These are phyloP conservation scores for Phlebopus sp. DNA, from an alignment of 1,284 basidiomycete genomes.

Conservation along the genomic window DNA sequence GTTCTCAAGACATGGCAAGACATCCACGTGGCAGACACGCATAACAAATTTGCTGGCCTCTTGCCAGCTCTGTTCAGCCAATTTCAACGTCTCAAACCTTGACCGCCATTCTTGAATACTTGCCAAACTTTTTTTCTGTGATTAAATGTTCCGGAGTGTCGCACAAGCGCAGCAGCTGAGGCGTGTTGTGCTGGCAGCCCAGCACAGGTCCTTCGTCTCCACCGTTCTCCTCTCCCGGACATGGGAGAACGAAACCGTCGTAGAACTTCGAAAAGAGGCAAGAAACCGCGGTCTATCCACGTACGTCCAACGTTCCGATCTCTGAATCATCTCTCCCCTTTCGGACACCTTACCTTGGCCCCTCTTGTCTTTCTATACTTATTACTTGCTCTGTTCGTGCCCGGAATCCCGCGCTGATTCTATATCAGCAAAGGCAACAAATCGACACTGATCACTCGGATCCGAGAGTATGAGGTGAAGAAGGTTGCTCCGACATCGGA, in stretches of 20 bases:
- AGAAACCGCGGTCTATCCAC: conserved; percentile 61
- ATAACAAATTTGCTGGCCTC: background rate
- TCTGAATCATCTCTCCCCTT: conserved; percentile 5
- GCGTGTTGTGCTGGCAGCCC: conserved; percentile 12
- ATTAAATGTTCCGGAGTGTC: conserved; percentile 37
- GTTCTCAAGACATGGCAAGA: background rate
- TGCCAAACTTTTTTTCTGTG: background rate
- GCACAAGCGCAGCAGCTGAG: conserved; percentile 24
- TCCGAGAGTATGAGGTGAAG: conserved; percentile 48
- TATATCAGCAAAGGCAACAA: conserved; percentile 56
- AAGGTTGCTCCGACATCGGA: conserved; percentile 11
- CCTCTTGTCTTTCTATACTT: background rate
- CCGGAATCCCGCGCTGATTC: conserved; percentile 7
- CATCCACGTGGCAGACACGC: conserved; percentile 8
- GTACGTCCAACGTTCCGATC: conserved; percentile 39
- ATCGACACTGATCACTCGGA: conserved; percentile 50
- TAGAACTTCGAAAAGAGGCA: conserved; percentile 61
- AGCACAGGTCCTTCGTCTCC: conserved; percentile 51
- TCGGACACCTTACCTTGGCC: background rate
- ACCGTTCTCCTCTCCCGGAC: conserved; percentile 63
- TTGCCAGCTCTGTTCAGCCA: background rate
- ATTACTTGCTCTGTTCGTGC: conserved; percentile 1
- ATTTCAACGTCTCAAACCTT: background rate
- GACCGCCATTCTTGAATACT: background rate
- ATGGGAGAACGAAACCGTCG: conserved; percentile 62